Base-by-base conservation (phyloP, 2,329 filamentous ascomycete genomes). In the Paecilomyces sp. region DNA sequence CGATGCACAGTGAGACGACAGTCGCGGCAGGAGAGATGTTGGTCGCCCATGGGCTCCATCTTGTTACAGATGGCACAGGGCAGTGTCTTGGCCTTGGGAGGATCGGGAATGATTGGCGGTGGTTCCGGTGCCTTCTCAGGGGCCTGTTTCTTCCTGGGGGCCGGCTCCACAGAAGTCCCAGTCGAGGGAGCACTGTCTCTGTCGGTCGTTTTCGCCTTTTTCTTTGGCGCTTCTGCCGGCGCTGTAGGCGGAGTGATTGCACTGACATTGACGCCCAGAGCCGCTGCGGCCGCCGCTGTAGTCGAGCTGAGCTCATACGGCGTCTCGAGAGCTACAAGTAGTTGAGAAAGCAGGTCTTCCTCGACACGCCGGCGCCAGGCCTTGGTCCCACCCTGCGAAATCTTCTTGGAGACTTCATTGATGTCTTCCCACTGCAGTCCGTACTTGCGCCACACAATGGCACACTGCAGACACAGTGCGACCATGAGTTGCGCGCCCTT, bases 381-480 rank as follows among this genome's bases (percentile, higher is more conserved):
- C 66, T 91, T 88, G 54, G 90, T 89, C 52, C 91, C 90, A 54
- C 87, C 85, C 64, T 89, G 86, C 0, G 88, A 85, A 51, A 95
- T 87, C 77, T 96, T 96, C 78, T 92, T 96, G 47, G 88, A 85
- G 41, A 96, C 85, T 68, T 97, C 93, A 51, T 97, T 94, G 13
- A 92, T 84, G 65, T 96, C 91, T 74, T 97, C 94, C 87, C 91
- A 99, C 65, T 95, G 91, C 62, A 99, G 91, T 15, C 89, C 93
- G 74, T 99, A 99, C 64, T 93, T 90, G 56, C 94, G 88, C 94
- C 94, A 99, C 8, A 99, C 80, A 68, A 94, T 88, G 28, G 92
- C 92, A 70, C 94, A 99, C 61, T 93, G 87, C 60, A 92, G 84
- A 72, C 94, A 99, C 3, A 99, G 83, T 3, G 93, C 92, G 55